Evolutionary conservation across 805 yeast genomes (phyloP).

Genomic region (Candida odintsovae): DNA sequence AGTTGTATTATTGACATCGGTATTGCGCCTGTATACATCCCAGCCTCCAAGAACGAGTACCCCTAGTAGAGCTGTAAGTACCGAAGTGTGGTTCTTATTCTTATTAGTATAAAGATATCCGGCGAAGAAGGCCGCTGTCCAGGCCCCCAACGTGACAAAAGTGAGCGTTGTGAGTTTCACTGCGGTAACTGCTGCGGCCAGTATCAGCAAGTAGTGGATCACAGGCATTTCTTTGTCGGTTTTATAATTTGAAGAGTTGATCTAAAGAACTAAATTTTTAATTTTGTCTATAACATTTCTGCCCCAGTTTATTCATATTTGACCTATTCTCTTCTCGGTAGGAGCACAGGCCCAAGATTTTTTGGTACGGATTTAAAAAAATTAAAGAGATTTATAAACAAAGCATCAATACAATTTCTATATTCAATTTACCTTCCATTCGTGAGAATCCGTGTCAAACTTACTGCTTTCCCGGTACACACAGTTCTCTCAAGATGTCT

Average conservation of each 20-base stretch:
- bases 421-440: too few relatives aligned
- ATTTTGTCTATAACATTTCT: too few relatives aligned
- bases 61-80: background rate
- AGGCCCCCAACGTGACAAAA: background rate
- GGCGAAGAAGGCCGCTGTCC: background rate
- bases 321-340: too few relatives aligned
- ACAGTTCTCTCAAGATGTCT: conserved; percentile 5
- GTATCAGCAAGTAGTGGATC: background rate
- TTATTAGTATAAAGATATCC: background rate
- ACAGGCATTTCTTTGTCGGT: background rate
- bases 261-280: too few relatives aligned
- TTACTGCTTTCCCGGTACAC: too few relatives aligned
- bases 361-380: too few relatives aligned
- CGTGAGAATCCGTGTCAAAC: conserved; percentile 2
- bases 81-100: background rate
- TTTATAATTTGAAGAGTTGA: too few relatives aligned
- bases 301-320: too few relatives aligned
- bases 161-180: background rate
- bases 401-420: too few relatives aligned
- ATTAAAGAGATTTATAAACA: too few relatives aligned
- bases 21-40: background rate
- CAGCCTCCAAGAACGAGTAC: background rate
- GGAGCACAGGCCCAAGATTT: too few relatives aligned
- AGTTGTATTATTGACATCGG: background rate
- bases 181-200: background rate